Evolutionary conservation across 176 grass and related monocot genomes (phyloP).

Genomic region (Rhipidocladum racemiflorum): DNA sequence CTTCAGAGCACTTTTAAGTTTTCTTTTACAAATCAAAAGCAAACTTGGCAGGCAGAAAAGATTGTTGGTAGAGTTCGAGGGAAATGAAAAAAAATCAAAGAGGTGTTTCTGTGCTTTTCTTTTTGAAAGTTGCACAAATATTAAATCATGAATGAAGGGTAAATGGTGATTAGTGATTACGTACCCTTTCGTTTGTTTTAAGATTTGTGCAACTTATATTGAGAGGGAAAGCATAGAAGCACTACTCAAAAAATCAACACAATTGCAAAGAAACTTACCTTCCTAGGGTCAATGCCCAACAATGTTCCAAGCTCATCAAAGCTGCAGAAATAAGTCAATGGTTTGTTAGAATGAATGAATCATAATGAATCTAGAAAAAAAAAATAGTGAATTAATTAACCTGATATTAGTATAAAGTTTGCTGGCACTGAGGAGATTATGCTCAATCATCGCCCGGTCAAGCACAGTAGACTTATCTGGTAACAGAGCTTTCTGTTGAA

Average conservation of each 20-base stretch:
- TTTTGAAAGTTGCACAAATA: too few relatives aligned
- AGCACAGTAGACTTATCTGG: conserved; percentile 96
- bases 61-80: not conserved
- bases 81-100: not conserved
- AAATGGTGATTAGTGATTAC: too few relatives aligned
- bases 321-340: conserved; percentile 38
- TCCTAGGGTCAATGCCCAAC: conserved; percentile 88
- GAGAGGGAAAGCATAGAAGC: too few relatives aligned
- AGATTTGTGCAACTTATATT: too few relatives aligned
- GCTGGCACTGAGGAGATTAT: conserved; percentile 95
- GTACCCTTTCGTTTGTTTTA: too few relatives aligned
- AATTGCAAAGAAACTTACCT: conserved; percentile 46
- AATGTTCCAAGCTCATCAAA: conserved; percentile 96
- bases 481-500: conserved; percentile 84
- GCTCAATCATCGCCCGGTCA: conserved; percentile 98
- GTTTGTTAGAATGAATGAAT: conserved; percentile 26
- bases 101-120: too few relatives aligned
- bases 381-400: conserved; percentile 23
- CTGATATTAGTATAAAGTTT: conserved; percentile 99
- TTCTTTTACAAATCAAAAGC: not conserved
- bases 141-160: too few relatives aligned
- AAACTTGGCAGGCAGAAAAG: not conserved
- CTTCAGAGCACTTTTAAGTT: not conserved
- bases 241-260: not conserved
- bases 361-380: conserved; percentile 10